Evolutionary conservation across 495 filamentous ascomycete species (phyloP), one percentile per base, ranked within the genome.

Genomic region (Elaphomyces granulatus): DNA sequence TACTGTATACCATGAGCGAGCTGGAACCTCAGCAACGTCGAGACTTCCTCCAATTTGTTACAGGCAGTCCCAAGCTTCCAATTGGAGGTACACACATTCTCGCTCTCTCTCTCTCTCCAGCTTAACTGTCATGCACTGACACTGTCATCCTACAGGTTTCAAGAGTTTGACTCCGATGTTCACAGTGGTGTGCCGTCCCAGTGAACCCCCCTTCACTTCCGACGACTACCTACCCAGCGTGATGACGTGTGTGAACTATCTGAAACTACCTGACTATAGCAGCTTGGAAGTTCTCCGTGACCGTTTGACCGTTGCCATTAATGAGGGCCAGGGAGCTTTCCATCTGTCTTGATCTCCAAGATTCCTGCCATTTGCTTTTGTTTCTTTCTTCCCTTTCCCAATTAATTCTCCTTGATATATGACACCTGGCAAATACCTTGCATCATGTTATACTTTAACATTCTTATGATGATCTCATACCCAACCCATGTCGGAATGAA

Each of bases 231-330:
- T 99, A 23, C 87, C 92, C 17, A 95, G 87, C 51, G 92, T 96
- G 53, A 99, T 99, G 92, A 99, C 92, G 33, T 96, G 92, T 58
- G 90, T 94, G 55, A 99, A 99, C 56, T 99, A 99, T 56, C 80
- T 99, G 47, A 99, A 99, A 59, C 69, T 99, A 51, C 92, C 92
- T 15, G 87, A 99, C 60, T 99, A 99, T 62, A 88, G 78, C 49
- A 74, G 63, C 50, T 60, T 94, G 44, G 72, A 85, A 12, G 70
- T 82, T 28, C 72, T 99, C 53, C 75, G 69, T 40, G 68, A 77
- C 48, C 78, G 80, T 54, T 63, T 99, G 21, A 76, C 75, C 32
- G 77, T 82, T 37, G 92, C 92, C 31, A 93, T 94, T 50, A 81
- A 77, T 56, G 92, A 99, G 65, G 92, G 92, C n/a, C 92, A 96